Evolutionary conservation across 2,329 filamentous ascomycete species (phyloP).

Genomic region (Xylaria arbuscula): DNA sequence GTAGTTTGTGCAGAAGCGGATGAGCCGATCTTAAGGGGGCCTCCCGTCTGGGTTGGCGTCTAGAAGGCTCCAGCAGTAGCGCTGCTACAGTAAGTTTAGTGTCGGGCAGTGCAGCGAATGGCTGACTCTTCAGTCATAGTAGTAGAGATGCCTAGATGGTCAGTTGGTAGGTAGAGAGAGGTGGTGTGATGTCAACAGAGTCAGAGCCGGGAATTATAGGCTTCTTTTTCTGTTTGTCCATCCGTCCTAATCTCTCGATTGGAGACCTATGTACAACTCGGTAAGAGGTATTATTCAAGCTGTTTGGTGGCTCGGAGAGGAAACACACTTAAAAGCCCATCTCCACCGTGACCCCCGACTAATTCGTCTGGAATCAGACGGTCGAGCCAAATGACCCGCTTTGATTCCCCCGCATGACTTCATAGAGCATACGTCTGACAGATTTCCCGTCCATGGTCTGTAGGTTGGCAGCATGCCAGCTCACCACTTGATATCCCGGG

Average conservation of each 20-base stretch:
- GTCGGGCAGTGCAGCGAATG: slow-evolving; percentile 41
- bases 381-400: slow-evolving; percentile 30
- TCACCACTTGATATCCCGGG: slow-evolving; percentile 25
- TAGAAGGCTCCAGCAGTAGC: slow-evolving; percentile 18
- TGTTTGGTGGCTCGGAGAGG: not conserved
- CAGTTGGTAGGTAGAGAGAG: not conserved
- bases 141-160: not conserved
- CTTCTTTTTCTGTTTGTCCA: not conserved
- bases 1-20: slow-evolving; percentile 33
- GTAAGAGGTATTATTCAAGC: not conserved
- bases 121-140: not conserved
- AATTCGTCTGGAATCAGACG: slow-evolving; percentile 21
- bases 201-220: not conserved
- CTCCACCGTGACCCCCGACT: slow-evolving; percentile 5
- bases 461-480: slow-evolving; percentile 25
- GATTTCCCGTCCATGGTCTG: slow-evolving; percentile 17
- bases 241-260: not conserved
- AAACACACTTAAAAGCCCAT: not conserved
- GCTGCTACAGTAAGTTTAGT: not conserved
- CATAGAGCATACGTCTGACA: slow-evolving; percentile 27
- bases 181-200: slow-evolving; percentile 1
- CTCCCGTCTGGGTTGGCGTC: slow-evolving; percentile 21
- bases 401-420: slow-evolving; percentile 38
- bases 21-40: slow-evolving; percentile 32
- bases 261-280: not conserved